Base-by-base conservation (phyloP, 352 stramenopile genomes). In the Phytophthora idaei region DNA sequence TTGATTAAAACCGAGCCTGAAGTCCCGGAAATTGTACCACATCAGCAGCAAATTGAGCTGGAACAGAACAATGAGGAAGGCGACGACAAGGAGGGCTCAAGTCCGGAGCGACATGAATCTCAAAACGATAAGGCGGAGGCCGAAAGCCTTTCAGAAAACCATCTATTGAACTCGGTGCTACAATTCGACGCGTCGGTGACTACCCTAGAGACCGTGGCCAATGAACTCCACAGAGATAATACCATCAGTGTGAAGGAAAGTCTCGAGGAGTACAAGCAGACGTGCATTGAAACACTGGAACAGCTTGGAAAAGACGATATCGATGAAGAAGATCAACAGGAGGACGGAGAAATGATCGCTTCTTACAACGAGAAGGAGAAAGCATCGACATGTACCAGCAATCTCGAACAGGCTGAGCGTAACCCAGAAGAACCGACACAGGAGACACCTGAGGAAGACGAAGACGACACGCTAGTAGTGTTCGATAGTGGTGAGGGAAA, bases 391-490 rank as follows among this genome's bases (percentile, higher is more conserved):
- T 52, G 21, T 21, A 21, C 21, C 21, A 36, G 44, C 42, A 63
- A 21, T 21, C 21, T 12, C 12, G 7, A 74, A 28, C 29, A 64
- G 11, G 15, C 15, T 21, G 45, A 61, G 10, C 7, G 41, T 32
- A 49, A 10, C 11, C 36, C 45, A 47, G 14, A 31, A 57, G 57
- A 56, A 29, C 11, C 45, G n/a, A 7, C 53, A 4, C 57, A 72
- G 15, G 28, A 54, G 14, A 52, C 12, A n/a, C 46, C 39, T 3
- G 52, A 62, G 14, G 47, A 64, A 14, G 31, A 55, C 6, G 53
- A 64, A 36, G 61, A 67, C 0, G 78, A 82, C 4, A 73, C 72
- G 17, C 39, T 85, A 14, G 82, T 89, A 48, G 69, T 86, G 45
- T 89, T 89, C 47, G 62, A 67, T 10, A 41, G 48, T 32, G 32